Conservation (phyloP, 371 early-diverging fungal genomes). For the Haplosporangium sp. region DNA sequence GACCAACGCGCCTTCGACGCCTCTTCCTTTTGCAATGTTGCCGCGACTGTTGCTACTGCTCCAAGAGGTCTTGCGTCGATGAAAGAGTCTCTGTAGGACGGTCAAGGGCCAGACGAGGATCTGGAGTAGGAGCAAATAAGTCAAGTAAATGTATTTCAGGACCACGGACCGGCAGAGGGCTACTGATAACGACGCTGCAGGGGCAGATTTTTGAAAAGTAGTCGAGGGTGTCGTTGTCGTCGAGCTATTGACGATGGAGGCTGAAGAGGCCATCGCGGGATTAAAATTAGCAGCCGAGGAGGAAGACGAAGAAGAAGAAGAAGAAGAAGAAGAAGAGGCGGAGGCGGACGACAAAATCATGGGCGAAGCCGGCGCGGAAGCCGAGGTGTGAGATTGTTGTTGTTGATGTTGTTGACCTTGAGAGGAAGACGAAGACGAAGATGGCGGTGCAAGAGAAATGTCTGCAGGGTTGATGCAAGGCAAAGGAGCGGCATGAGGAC, state of each 20-base stretch:
- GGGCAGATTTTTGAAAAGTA: slow-evolving; percentile 24
- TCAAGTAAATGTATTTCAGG: slow-evolving; percentile 45
- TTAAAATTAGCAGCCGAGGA: not conserved
- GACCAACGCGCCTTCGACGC: slow-evolving; percentile 3
- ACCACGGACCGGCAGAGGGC: slow-evolving; percentile 50
- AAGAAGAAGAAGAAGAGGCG: not conserved
- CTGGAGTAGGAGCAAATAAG: slow-evolving; percentile 38
- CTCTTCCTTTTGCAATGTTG: not conserved
- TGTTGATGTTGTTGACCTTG: not conserved
- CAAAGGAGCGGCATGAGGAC: not conserved
- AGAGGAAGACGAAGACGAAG: not conserved
- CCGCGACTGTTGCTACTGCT: slow-evolving; percentile 3
- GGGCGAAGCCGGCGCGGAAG: too few species aligned
- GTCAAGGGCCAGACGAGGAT: slow-evolving; percentile 26
- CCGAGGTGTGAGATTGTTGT: too few species aligned
- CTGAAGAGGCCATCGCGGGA: slow-evolving; percentile 3
- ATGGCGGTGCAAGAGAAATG: not conserved
- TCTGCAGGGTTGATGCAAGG: not conserved
- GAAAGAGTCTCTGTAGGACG: slow-evolving; percentile 20
- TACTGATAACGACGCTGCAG: slow-evolving; percentile 32
- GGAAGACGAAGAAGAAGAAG: slow-evolving; percentile 2
- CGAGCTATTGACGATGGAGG: slow-evolving; percentile 4
- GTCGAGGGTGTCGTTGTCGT: slow-evolving; percentile 18
- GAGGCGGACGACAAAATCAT: not conserved
- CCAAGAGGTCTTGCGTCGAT: slow-evolving; percentile 1